Evolutionary conservation across 2,329 filamentous ascomycete species (phyloP), one percentile per base, ranked within the genome.

Genomic region (Xylaria sp.): DNA sequence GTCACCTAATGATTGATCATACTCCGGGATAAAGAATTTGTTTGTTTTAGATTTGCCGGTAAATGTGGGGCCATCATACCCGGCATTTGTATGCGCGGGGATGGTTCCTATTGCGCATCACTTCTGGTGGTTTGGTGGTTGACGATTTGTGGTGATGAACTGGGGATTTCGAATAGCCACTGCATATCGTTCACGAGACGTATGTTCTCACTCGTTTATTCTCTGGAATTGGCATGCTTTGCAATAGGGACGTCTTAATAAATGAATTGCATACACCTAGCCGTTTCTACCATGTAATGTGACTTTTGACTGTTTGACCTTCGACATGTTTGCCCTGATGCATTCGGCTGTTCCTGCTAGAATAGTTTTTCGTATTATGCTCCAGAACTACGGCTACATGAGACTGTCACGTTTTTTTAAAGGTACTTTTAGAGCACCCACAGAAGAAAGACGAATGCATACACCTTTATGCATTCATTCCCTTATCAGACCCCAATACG

Each of bases 1-100:
- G 35, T 55, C 71, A 70, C 69, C 64, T 75, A 74, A 75, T 75
- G 71, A 67, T 65, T 44, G 57, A 58, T 50, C 66, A 68, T 68
- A 73, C 71, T 65, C 72, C 71, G 65, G 67, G 75, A 74, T 74
- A 71, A 74, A 71, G 69, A 69, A 66, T 70, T 69, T 75, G 69
- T 73, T 75, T 75, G 74, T 75, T 74, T 68, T 76, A 76, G 75
- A 76, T 74, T 72, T 72, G 70, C 65, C 66, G 65, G 70, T 58
- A 71, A 40, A 67, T 69, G 67, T 63, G 60, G 62, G 69, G 63
- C 62, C 68, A 70, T 72, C 62, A 68, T 64, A 61, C 69, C 65
- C 72, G 66, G 70, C 72, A 75, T 70, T 66, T 71, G 67, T 72
- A 70, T 66, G 71, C 67, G 66, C 68, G 66, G 70, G 69, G 40